These are phyloP conservation scores for Ceratobasidium sp. DNA, from an alignment of 1,284 basidiomycete genomes.

Conservation along the genomic window DNA sequence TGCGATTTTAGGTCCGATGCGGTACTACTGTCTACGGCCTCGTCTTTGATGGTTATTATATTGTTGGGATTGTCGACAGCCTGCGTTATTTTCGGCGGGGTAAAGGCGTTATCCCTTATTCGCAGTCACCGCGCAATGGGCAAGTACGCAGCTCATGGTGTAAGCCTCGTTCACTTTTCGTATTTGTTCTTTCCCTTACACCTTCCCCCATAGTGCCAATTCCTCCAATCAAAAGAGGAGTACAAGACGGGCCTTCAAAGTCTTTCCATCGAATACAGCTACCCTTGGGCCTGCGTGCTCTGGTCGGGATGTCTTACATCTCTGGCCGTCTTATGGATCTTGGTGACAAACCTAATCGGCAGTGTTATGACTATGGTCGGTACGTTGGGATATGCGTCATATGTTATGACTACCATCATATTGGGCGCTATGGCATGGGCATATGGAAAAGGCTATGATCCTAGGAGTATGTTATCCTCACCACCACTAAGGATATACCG, in stretches of 20 bases:
- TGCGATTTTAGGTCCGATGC: conserved; percentile 12
- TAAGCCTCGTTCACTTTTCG: not conserved
- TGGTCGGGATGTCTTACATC: conserved; percentile 37
- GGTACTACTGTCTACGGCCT: conserved; percentile 17
- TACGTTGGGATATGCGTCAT: conserved; percentile 11
- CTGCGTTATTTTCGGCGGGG: conserved; percentile 12
- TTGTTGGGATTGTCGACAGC: conserved; percentile 22
- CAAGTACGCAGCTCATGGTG: conserved; percentile 36
- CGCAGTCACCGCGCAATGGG: conserved; percentile 37
- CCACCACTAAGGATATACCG: not conserved
- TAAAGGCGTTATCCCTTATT: conserved; percentile 32
- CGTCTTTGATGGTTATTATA: conserved; percentile 24
- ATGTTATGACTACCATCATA: not conserved
- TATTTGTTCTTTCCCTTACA: not conserved
- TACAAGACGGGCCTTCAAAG: conserved; percentile 35
- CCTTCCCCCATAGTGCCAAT: conserved; percentile 14
- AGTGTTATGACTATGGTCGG: not conserved
- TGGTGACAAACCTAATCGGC: not conserved
- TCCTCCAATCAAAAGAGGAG: conserved; percentile 35
- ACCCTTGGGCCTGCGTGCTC: conserved; percentile 36
- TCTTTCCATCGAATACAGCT: conserved; percentile 38
- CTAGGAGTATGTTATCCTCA: not conserved
- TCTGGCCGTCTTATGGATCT: conserved; percentile 17
- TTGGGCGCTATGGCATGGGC: conserved; percentile 24
- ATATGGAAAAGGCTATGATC: conserved; percentile 27